Conservation (phyloP, 2,329 filamentous ascomycete genomes). For the Lecanicillium sp. region DNA sequence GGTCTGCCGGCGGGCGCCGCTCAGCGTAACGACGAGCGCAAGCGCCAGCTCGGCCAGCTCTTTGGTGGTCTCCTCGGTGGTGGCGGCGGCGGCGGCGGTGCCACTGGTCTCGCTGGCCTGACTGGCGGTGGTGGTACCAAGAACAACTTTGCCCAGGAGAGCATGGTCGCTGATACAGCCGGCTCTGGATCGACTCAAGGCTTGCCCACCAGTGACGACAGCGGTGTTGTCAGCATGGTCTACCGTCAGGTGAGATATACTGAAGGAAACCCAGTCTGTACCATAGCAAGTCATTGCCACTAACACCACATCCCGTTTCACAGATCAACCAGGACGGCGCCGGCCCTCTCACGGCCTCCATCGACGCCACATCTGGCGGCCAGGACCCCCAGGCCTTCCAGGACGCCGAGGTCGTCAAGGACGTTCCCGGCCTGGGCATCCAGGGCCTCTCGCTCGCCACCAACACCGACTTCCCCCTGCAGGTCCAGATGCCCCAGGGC, state of each 20-base stretch:
- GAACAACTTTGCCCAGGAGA: constrained; percentile 32
- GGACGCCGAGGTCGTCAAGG: constrained; percentile 47
- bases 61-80: constrained; percentile 15
- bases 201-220: constrained; percentile 51
- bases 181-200: constrained; percentile 42
- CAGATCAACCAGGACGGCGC: constrained; percentile 66
- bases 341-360: constrained; percentile 51
- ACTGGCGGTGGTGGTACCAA: constrained; percentile 19
- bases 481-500: constrained; percentile 57
- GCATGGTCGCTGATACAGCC: constrained; percentile 40
- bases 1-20: constrained; percentile 12
- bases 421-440: constrained; percentile 52
- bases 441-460: constrained; percentile 50
- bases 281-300: background rate
- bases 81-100: constrained; percentile 13
- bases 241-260: constrained; percentile 40
- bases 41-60: constrained; percentile 22
- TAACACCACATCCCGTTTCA: constrained; percentile 14
- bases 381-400: constrained; percentile 52
- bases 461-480: constrained; percentile 57
- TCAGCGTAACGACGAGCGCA: constrained; percentile 15
- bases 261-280: background rate
- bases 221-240: constrained; percentile 52
- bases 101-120: constrained; percentile 11
- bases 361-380: constrained; percentile 58